Evolutionary conservation across 306 rosid species (phyloP), one percentile per base, ranked within the genome.

Genomic region (Lotus japonicus): DNA sequence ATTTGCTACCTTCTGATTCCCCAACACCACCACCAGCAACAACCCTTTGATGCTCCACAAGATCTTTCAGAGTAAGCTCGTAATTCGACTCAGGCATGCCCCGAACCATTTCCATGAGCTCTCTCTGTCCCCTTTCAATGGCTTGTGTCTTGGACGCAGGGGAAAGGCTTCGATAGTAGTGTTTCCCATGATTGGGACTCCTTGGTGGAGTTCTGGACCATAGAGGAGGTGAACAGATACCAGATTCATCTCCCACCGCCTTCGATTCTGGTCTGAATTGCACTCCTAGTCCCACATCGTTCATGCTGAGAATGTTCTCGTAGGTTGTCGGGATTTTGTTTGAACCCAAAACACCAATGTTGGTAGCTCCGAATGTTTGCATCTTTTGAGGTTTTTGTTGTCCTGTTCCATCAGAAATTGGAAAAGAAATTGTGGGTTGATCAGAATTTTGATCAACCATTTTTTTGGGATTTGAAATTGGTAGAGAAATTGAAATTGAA

Each of bases 51-150:
- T 56, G 11, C 17, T 42, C 96, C 35, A 92, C 97, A 1, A 92
- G 84, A 82, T 92, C 98, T 70, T 72, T 92, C 41, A 92, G 39
- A 0, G 98, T 79, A 35, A 92, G 95, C 80, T 92, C 98, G 70
- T 89, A 89, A 48, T 80, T 78, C 2, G 95, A 77, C 51, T 92
- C 98, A 0, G 98, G 97, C 96, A 89, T 87, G 76, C 83, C 80
- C 48, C 76, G 61, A 12, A 88, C 98, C 97, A 92, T 87, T 41
- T 92, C 97, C 97, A 92, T 92, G 7, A 92, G 82, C 79, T 92
- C 98, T 33, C 58, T 75, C 42, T 89, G 98, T 2, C 98, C 98
- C 65, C 85, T 86, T 69, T 81, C 96, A 56, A 92, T 83, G 35
- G 92, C 98, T 74, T 80, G 87, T 0, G 81, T 72, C 58, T 83